Evolutionary conservation across 257 asterid species (phyloP), one percentile per base, ranked within the genome.

Genomic region (Gardenia jasminoides): DNA sequence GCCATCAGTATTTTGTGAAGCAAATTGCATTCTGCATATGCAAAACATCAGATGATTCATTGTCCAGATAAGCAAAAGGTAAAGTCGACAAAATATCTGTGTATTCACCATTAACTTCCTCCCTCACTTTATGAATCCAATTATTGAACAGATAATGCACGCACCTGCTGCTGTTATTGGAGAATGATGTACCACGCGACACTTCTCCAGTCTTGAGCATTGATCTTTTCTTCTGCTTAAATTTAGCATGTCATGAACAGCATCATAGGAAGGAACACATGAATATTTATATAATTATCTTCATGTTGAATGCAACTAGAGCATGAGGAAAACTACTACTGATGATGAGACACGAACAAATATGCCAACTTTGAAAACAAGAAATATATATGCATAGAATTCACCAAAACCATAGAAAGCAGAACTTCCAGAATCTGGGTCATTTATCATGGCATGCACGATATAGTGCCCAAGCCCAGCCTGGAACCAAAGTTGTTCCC

Each of bases 181-280:
- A 87, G 82, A 93, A 86, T 81, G 96, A 91, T 76, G 91, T 84
- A 80, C 86, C 86, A 50, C 80, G 83, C 70, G 93, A 91, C 64
- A 72, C 87, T 82, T 85, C 90, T 80, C 86, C 89, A 59, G 83
- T 90, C 86, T 87, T 92, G 81, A 84, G 82, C 90, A 91, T 46
- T 36, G 96, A 83, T 79, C 95, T 88, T 80, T 89, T 90, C 87
- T 90, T 91, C 99, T 96, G 97, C 87, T 80, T 80, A 81, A 85
- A 80, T 79, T 79, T 82, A 86, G 80, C 72, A 86, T 43, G 85
- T 67, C 64, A 85, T 70, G 41, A 66, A 50, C 36, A 44, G 59
- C 56, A 79, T 47, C 39, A 64, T 66, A 48, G 28, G 43, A 20
- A 68, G 16, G 1, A 64, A 71, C 64, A 79, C 28, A n/a, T 13